Evolutionary conservation across 2,329 filamentous ascomycete genomes (phyloP).

Genomic region (Calcarisporium arbuscula): DNA sequence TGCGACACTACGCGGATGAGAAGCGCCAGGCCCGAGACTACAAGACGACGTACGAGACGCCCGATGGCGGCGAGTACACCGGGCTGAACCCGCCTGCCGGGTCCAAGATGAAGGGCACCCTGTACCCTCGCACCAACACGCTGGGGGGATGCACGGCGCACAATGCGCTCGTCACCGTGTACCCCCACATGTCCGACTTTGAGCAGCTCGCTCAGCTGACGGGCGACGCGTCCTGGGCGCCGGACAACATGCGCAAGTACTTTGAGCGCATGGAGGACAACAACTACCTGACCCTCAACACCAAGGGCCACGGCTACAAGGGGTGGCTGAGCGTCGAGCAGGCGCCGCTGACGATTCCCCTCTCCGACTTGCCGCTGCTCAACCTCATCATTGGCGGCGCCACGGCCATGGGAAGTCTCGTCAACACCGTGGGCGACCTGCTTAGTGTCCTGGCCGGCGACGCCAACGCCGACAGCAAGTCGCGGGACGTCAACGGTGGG

Average conservation of each 20-base stretch:
- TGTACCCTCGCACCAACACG: constrained; percentile 41
- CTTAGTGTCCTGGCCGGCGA: constrained; percentile 38
- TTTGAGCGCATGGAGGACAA: constrained; percentile 48
- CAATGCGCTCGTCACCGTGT: constrained; percentile 53
- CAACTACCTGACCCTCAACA: constrained; percentile 37
- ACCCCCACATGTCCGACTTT: constrained; percentile 55
- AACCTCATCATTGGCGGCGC: constrained; percentile 16
- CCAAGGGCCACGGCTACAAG: constrained; percentile 46
- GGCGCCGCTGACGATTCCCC: constrained; percentile 43
- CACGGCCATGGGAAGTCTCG: constrained; percentile 22
- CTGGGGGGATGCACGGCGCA: constrained; percentile 50
- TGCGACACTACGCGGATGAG: constrained; percentile 53
- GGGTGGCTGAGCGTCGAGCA: constrained; percentile 50
- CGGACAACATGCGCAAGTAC: constrained; percentile 52
- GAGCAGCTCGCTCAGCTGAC: constrained; percentile 47
- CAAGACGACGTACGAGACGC: constrained; percentile 52
- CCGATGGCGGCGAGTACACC: constrained; percentile 44
- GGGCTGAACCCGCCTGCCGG: constrained; percentile 28
- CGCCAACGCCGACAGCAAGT: constrained; percentile 38
- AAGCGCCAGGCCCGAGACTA: constrained; percentile 37
- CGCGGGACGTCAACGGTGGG: constrained; percentile 39
- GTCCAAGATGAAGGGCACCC: constrained; percentile 34
- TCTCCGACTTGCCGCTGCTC: constrained; percentile 46
- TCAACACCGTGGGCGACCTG: constrained; percentile 19
- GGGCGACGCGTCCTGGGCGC: constrained; percentile 47